phyloP scores from a whole-genome alignment of 2,329 filamentous ascomycete species.

The Canariomyces notabilis region DNA sequence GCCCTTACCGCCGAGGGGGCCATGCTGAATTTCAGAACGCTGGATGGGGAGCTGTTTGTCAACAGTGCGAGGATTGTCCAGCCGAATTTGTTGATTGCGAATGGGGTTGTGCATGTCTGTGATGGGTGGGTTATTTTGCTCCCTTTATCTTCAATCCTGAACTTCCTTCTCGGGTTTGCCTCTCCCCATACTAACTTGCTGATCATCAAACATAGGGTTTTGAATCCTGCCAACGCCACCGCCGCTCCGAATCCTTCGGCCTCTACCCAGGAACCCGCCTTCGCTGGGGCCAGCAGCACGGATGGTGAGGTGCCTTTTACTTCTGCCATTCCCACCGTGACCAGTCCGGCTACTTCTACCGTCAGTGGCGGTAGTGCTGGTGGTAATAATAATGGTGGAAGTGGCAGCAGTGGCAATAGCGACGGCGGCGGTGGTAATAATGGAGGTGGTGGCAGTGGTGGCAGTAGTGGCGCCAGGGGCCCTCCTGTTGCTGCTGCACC shows the following conservation, averaged over 20 bases:
- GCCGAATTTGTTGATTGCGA: conserved; percentile 46
- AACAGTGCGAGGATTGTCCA: conserved; percentile 47
- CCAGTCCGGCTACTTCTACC: conserved; percentile 20
- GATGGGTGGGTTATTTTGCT: conserved; percentile 55
- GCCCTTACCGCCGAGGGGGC: conserved; percentile 41
- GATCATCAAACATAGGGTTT: conserved; percentile 43
- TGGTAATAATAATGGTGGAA: conserved; percentile 31
- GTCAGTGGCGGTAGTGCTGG: conserved; percentile 18
- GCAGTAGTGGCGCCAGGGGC: conserved; percentile 31
- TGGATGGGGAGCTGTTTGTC: conserved; percentile 39
- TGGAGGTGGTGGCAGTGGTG: conserved; percentile 24
- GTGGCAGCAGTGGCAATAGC: too few species aligned
- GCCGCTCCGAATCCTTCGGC: conserved; percentile 39
- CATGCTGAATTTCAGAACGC: conserved; percentile 40
- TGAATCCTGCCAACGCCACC: conserved; percentile 50
- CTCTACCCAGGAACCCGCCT: conserved; percentile 47
- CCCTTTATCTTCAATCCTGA: too few species aligned
- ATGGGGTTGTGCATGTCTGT: conserved; percentile 54
- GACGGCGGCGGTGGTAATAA: conserved; percentile 29
- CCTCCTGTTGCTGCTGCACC: conserved; percentile 29
- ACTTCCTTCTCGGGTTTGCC: not conserved
- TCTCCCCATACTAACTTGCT: not conserved
- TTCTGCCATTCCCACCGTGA: conserved; percentile 40
- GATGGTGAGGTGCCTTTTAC: conserved; percentile 49
- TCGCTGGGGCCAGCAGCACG: conserved; percentile 45